Base-by-base conservation (phyloP, 345 rosid genomes). In the Linum trigynum region DNA sequence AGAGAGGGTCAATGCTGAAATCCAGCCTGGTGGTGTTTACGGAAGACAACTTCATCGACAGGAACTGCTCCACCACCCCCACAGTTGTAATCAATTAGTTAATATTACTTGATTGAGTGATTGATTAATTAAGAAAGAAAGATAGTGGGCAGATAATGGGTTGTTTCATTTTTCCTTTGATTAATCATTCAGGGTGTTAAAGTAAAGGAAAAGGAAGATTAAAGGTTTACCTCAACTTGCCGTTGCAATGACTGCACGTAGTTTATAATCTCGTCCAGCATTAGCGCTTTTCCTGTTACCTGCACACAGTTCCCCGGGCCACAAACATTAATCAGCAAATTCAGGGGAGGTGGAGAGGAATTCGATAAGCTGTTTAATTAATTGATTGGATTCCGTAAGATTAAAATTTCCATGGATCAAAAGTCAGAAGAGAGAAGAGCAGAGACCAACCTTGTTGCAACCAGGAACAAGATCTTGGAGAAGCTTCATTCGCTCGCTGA, bases 391-490 rank as follows among this genome's bases (percentile, higher is more conserved):
- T 3, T 56, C 35, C 8, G 59, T 32, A 55, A 48, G 37, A 65
- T 17, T 5, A 61, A 57, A 16, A 11, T 1, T 16, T 32, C 32
- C 38, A 55, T 48, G 23, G 4, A 23, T 15, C 17, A 3, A 67
- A 56, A 2, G 53, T 48, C 11, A 14, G 8, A 16, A 57, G 15
- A 17, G 11, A 35, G 14, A 43, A 67, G 56, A 67, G 56, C 14
- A 43, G 63, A 59, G 55, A 53, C 72, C 9, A 12, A 91, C 96
- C 90, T 92, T 92, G 69, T 85, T 88, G 90, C 99, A 92, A 3
- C 97, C 95, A 12, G 99, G 99, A 14, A 92, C 99, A 50, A 92
- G 95, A 80, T 92, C 91, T 76, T 90, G 97, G 56, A 92, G 97
- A 73, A 92, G 80, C 75, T 86, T 92, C 99, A 92, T 92, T 67